phyloP scores from a whole-genome alignment of 768 basidiomycete species.

The Tricholoma hemisulphureum region DNA sequence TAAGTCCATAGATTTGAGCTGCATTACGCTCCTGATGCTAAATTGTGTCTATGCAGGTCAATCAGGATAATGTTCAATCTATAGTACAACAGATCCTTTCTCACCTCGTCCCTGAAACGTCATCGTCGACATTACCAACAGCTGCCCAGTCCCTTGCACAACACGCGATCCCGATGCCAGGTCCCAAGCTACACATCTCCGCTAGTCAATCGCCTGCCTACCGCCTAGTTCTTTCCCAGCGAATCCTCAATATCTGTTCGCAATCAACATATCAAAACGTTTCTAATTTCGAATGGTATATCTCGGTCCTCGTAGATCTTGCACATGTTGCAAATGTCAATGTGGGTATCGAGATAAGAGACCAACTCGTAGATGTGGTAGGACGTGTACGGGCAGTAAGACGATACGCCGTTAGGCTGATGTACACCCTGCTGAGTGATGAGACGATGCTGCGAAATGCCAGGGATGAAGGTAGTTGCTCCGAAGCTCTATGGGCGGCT shows the following conservation, averaged over 20 bases:
- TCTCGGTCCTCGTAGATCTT: constrained; percentile 91
- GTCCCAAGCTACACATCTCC: constrained; percentile 35
- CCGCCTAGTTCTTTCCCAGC: constrained; percentile 76
- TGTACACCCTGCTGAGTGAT: constrained; percentile 80
- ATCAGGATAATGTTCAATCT: constrained; percentile 78
- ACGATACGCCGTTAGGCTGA: constrained; percentile 77
- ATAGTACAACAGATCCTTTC: constrained; percentile 88
- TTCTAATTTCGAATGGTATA: constrained; percentile 95
- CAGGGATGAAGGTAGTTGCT: constrained; percentile 68
- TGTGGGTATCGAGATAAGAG: constrained; percentile 73
- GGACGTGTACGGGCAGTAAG: constrained; percentile 77
- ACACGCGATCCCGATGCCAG: constrained; percentile 29
- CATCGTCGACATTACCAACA: constrained; percentile 49
- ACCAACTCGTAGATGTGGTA: constrained; percentile 84
- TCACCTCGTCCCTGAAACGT: constrained; percentile 70
- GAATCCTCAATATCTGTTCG: constrained; percentile 85
- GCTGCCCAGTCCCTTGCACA: constrained; percentile 60
- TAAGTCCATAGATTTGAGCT: constrained; percentile 30
- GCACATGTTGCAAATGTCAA: constrained; percentile 83
- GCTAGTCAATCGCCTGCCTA: constrained; percentile 81
- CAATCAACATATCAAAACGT: constrained; percentile 83
- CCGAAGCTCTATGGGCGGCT: constrained; percentile 88
- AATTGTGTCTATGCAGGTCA: constrained; percentile 57
- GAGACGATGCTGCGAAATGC: constrained; percentile 69
- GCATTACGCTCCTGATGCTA: neutral